phyloP scores from a whole-genome alignment of 2,329 filamentous ascomycete genomes.

The Fusarium dimerum region DNA sequence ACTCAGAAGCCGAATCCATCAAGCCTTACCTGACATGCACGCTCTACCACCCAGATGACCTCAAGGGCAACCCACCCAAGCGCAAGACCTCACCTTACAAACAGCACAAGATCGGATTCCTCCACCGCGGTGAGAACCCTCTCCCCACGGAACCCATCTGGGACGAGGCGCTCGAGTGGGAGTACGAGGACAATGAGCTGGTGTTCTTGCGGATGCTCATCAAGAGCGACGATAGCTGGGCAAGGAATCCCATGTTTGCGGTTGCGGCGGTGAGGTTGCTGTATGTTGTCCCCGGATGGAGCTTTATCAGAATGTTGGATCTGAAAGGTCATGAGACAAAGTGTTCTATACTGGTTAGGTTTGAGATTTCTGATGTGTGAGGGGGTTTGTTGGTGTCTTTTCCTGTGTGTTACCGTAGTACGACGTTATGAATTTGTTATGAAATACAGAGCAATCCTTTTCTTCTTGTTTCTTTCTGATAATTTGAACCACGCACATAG shows the following conservation, averaged over 20 bases:
- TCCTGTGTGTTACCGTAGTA: not conserved
- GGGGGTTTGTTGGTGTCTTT: not conserved
- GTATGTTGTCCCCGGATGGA: slow-evolving; percentile 60
- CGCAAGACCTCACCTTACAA: slow-evolving; percentile 63
- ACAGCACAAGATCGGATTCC: slow-evolving; percentile 56
- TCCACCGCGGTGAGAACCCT: slow-evolving; percentile 60
- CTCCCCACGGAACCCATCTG: slow-evolving; percentile 62
- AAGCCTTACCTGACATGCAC: slow-evolving; percentile 67
- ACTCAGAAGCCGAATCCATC: slow-evolving; percentile 52
- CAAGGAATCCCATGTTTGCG: slow-evolving; percentile 62
- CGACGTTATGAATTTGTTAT: slow-evolving; percentile 1
- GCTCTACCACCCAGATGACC: slow-evolving; percentile 58
- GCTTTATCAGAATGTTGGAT: slow-evolving; percentile 65
- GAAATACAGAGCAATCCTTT: too few relatives aligned
- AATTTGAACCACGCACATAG: too few relatives aligned
- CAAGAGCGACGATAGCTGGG: slow-evolving; percentile 66
- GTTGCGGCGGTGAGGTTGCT: slow-evolving; percentile 60
- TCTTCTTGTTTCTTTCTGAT: too few relatives aligned
- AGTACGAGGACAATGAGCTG: slow-evolving; percentile 67
- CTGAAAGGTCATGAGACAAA: slow-evolving; percentile 64
- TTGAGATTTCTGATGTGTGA: slow-evolving; percentile 52
- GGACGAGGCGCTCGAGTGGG: slow-evolving; percentile 68
- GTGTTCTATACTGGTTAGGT: slow-evolving; percentile 62
- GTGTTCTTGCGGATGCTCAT: slow-evolving; percentile 65
- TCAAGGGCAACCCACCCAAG: slow-evolving; percentile 53